Evolutionary conservation across 179 eudicot genomes (phyloP).

Genomic region (Nepenthes alata): DNA sequence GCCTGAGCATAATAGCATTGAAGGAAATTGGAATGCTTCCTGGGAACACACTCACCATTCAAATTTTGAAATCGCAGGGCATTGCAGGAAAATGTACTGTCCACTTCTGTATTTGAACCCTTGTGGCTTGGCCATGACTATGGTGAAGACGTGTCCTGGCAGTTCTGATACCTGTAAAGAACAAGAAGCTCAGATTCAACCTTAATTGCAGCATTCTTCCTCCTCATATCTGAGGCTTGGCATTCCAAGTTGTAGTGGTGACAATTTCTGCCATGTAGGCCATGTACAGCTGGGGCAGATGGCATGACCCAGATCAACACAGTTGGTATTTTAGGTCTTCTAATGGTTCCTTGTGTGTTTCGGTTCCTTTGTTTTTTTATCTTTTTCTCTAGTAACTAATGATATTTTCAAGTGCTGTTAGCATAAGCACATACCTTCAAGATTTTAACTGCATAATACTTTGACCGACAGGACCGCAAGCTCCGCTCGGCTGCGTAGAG

Average conservation of each 20-base stretch:
- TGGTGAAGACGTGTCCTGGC: conserved; percentile 71
- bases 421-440: conserved; percentile 36
- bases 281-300: too few relatives aligned
- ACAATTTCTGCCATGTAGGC: too few relatives aligned
- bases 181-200: conserved; percentile 2
- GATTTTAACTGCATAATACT: conserved; percentile 51
- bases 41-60: conserved; percentile 43
- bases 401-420: neutral
- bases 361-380: too few relatives aligned
- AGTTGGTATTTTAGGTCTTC: too few relatives aligned
- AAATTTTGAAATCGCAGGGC: conserved; percentile 72
- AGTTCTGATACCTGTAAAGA: conserved; percentile 54
- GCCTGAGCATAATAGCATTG: conserved; percentile 1
- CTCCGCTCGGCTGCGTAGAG: conserved; percentile 60
- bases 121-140: conserved; percentile 63
- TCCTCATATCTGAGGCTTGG: too few relatives aligned
- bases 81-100: conserved; percentile 70
- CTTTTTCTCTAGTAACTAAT: too few relatives aligned
- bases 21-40: neutral
- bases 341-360: too few relatives aligned
- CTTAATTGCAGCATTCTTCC: too few relatives aligned
- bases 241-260: too few relatives aligned
- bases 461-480: conserved; percentile 62
- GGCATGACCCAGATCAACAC: too few relatives aligned
- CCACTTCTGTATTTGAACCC: conserved; percentile 87